These are phyloP conservation scores for Picea sitchensis DNA, from an alignment of 75 land plant species.

Conservation along the genomic window DNA sequence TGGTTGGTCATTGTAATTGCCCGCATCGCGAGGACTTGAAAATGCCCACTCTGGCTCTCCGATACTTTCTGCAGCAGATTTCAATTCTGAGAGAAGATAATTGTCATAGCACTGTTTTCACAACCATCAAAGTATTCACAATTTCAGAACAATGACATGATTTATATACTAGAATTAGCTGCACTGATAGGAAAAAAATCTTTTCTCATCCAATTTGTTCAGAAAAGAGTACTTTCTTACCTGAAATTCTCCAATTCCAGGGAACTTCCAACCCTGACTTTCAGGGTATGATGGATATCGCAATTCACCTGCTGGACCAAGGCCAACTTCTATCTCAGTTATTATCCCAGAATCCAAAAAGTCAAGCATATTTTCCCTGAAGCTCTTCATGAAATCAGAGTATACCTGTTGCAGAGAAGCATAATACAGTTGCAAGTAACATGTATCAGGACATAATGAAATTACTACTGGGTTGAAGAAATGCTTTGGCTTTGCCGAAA, in stretches of 20 bases:
- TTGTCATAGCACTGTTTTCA: slow-evolving; percentile 73
- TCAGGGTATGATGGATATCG: slow-evolving; percentile 74
- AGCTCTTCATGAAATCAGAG: slow-evolving; percentile 75
- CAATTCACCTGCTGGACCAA: slow-evolving; percentile 83
- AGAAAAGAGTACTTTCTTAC: slow-evolving; percentile 9
- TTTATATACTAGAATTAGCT: neutral
- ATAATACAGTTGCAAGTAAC: neutral
- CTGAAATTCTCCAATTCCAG: slow-evolving; percentile 94
- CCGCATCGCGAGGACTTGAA: slow-evolving; percentile 52
- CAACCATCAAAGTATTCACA: neutral
- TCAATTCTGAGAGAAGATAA: slow-evolving; percentile 53
- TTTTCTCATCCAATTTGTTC: neutral
- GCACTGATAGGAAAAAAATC: neutral
- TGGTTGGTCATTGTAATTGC: slow-evolving; percentile 59
- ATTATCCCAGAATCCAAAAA: slow-evolving; percentile 58
- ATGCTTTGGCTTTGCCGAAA: neutral
- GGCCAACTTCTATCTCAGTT: slow-evolving; percentile 74
- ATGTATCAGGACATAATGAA: neutral
- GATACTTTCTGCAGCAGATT: slow-evolving; percentile 36
- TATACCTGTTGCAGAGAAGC: slow-evolving; percentile 40
- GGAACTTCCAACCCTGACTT: slow-evolving; percentile 78
- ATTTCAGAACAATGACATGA: neutral
- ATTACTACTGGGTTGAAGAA: neutral
- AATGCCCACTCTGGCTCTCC: slow-evolving; percentile 63
- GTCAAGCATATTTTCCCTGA: slow-evolving; percentile 57